Conservation (phyloP, 164 flowering plant genomes). For the Tinospora cordifolia region DNA sequence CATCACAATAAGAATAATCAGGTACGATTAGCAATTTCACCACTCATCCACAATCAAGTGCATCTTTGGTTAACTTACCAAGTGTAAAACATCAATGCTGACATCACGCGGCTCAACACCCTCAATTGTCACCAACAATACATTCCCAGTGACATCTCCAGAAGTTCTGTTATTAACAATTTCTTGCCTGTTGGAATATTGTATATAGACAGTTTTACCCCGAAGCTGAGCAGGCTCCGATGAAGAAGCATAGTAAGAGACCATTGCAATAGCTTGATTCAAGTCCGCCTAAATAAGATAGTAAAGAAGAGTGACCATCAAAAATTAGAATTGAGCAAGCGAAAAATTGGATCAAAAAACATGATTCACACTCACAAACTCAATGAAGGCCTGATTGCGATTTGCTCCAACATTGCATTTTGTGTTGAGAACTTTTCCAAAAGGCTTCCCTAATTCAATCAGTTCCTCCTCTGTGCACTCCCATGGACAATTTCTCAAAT, state of each 20-base stretch:
- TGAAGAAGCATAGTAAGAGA: conserved; percentile 90
- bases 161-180: conserved; percentile 88
- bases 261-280: conserved; percentile 94
- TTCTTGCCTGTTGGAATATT: conserved; percentile 94
- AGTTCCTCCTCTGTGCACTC: conserved; percentile 92
- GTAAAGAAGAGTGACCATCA: not conserved
- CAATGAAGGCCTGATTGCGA: conserved; percentile 85
- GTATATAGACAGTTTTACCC: conserved; percentile 90
- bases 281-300: conserved; percentile 51
- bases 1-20: not conserved
- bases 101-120: conserved; percentile 83
- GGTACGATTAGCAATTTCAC: conserved; percentile 10
- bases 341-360: not conserved
- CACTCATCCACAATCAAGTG: conserved; percentile 11
- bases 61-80: conserved; percentile 56
- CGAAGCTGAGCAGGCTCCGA: conserved; percentile 97
- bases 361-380: conserved; percentile 54
- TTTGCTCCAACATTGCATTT: conserved; percentile 97
- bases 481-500: conserved; percentile 92
- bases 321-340: not conserved
- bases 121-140: conserved; percentile 86
- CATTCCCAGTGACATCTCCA: conserved; percentile 93
- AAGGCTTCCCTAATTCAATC: conserved; percentile 84
- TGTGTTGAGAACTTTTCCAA: conserved; percentile 88
- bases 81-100: conserved; percentile 89